Evolutionary conservation across 768 basidiomycete species (phyloP), one percentile per base, ranked within the genome.

Genomic region (Kwoniella shandongensis): DNA sequence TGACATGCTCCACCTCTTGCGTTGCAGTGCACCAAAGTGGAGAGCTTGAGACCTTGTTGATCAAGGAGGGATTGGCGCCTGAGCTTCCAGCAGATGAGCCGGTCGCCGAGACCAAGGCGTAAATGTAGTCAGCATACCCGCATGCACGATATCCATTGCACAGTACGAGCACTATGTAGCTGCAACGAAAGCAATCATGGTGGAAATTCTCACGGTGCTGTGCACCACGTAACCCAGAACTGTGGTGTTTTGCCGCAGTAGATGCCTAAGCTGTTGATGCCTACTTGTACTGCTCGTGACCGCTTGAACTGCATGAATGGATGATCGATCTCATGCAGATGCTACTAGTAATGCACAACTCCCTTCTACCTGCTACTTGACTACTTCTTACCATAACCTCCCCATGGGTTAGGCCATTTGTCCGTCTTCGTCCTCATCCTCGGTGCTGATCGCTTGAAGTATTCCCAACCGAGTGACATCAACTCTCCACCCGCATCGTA

Each of bases 401-500:
- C 52, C 59, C 59, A 54, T 3, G 69, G 69, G 23, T 63, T 57
- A 30, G 59, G 53, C 69, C 66, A 70, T 38, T 63, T 59, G 42
- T 57, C 42, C 22, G 51, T 57, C 54, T 60, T 63, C 29, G 45
- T 49, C 45, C 66, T 55, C 71, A 73, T 73, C 27, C 68, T 59
- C 22, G 71, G 71, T 46, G 66, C 66, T 22, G 59, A 61, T 22
- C 59, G 50, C 52, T 64, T 69, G 46, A 70, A 96, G 89, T 90
- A 97, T 78, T 94, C 94, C 96, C 96, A 99, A 2, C 90, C 87
- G 56, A 90, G 83, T 55, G 90, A 86, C 59, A 98, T 83, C 12
- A 96, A 81, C 63, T 93, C 89, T 17, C 96, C 96, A 69, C 96
- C 93, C 0, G 96, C 92, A 61, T 93, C 91, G 76, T 88, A 98